Evolutionary conservation across 805 yeast species (phyloP), one percentile per base, ranked within the genome.

Genomic region (Diddensiella caesifluorescens): DNA sequence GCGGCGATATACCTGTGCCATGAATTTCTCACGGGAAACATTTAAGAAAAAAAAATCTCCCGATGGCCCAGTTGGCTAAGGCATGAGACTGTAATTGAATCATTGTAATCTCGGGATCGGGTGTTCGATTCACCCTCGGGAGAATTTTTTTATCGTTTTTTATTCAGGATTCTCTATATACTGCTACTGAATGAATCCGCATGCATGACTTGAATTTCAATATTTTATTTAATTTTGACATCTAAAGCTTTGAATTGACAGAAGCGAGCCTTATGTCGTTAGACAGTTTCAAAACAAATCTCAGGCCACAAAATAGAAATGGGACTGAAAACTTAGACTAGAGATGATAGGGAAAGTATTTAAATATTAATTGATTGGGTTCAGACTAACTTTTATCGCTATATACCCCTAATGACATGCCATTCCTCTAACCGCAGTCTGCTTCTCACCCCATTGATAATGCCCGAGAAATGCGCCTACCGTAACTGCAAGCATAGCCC

Each of bases 401-500:
- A n/a, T n/a, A n/a, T 9, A 13, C 16, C 4, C 13, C 21, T 33
- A 55, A 39, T 55, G 59, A 36, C 59, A 55, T 4, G 59, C 42
- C 57, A 55, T 53, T 18, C 46, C 47, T 30, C 59, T 32, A 22
- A 48, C 29, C 13, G 53, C 26, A 21, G 42, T 22, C 25, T 47
- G 38, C 18, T 27, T 27, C n/a, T 50, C 57, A 2, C 65, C 66
- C 81, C 86, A 85, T 7, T 75, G 26, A 52, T 70, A 77, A 56
- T 79, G 72, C 1, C 95, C 95, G 20, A 75, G 18, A n/a, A 69
- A 71, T 1, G 92, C 92, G 2, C 95, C 95, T 1, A 70, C 49
- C 1, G 76, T 78, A 6, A 83, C 83, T 2, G 90, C 78, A 5
- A 76, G 35, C 92, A 84, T 83, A 25, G 79, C 72, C 89, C 89